Base-by-base conservation (phyloP, 2,329 filamentous ascomycete species). In the Setomelanomma holmii region DNA sequence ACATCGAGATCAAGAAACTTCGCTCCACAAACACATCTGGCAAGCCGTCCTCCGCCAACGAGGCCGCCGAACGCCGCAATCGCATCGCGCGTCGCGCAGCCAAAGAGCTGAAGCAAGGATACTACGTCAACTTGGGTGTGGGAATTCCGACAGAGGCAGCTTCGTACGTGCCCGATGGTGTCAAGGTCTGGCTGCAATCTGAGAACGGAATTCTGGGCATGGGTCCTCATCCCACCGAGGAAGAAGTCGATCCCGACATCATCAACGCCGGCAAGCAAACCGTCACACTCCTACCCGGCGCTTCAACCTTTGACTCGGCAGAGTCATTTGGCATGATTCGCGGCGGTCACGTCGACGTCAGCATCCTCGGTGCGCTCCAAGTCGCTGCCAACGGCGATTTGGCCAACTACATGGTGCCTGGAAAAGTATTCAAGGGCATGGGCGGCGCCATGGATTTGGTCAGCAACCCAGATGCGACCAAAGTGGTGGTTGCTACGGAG, bases 211-310 rank as follows among this genome's bases (percentile, higher is more conserved):
- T 80, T 23, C 60, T 79, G 2, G 78, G 78, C 43, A 74, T 80
- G 60, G 78, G 77, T 2, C 74, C 75, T 0, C 77, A 79, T 45
- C 77, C 77, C 4, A 71, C 72, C 7, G 74, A 90, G 76, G 90
- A 90, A 35, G 74, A 85, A 60, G 89, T 96, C 76, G 91, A 96
- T 66, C 80, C 91, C 1, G 92, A 96, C 75, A 84, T 96, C 40
- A 93, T 96, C 82, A 96, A 96, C 71, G 92, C 91, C 10, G 91
- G 91, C 64, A 96, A 96, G 78, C 91, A 96, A 80, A 96, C 91
- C 1, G 91, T 96, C 5, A 96, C 91, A 1, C 84, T 96, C 41
- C 85, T 88, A 38, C 86, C 88, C 4, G 91, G 92, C 41, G 91
- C 91, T 2, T 82, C 89, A 7, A 86, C 89, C 47, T 96, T 96